phyloP scores from a whole-genome alignment of 1,139 yeast species.

The Lodderomyces pseudojiufengensis region DNA sequence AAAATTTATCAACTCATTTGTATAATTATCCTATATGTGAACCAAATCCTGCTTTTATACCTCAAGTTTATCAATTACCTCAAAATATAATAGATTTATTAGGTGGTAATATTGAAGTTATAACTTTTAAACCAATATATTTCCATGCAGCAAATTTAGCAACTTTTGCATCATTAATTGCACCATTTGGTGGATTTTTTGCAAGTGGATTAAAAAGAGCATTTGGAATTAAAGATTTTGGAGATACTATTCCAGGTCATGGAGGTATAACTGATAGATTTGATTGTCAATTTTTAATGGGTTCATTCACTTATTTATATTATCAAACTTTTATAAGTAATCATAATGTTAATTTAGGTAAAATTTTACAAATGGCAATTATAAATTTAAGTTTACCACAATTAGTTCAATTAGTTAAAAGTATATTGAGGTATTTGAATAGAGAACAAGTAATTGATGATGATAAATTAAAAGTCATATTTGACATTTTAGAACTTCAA shows the following conservation, averaged over 20 bases:
- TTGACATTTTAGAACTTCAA: conserved; percentile 24
- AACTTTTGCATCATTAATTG: conserved; percentile 93
- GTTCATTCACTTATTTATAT: conserved; percentile 87
- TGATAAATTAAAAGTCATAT: conserved; percentile 23
- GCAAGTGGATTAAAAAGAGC: conserved; percentile 97
- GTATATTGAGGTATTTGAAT: conserved; percentile 60
- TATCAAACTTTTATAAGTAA: conserved; percentile 87
- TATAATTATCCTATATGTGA: conserved; percentile 58
- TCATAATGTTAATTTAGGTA: conserved; percentile 66
- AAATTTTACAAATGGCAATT: conserved; percentile 70
- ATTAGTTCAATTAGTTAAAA: conserved; percentile 57
- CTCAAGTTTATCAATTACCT: conserved; percentile 76
- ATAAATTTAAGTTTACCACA: conserved; percentile 67
- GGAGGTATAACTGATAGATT: conserved; percentile 98
- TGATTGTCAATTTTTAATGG: conserved; percentile 98
- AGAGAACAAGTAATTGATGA: conserved; percentile 48
- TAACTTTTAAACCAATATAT: conserved; percentile 79
- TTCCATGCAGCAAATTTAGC: conserved; percentile 84
- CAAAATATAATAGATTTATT: conserved; percentile 49
- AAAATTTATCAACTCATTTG: conserved; percentile 54
- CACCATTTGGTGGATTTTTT: conserved; percentile 98
- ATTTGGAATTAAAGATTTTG: conserved; percentile 64
- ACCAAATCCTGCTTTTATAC: conserved; percentile 81
- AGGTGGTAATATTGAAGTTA: conserved; percentile 27
- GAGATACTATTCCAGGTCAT: conserved; percentile 63